Conservation (phyloP, 1,139 yeast genomes). For the Debaryomyces sp. region DNA sequence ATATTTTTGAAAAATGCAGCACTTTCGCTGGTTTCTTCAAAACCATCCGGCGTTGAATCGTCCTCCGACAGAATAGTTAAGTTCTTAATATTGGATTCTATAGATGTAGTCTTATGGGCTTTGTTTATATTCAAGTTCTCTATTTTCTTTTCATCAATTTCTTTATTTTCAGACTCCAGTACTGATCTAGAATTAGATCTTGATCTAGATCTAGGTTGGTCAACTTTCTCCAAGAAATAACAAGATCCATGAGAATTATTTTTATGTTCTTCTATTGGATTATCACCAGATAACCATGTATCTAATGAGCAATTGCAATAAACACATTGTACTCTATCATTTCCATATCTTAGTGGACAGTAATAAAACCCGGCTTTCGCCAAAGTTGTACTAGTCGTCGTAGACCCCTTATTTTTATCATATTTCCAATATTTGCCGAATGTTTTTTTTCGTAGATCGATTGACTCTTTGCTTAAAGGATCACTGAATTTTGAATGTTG, state of each 20-base stretch:
- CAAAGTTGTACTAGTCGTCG: slow-evolving; percentile 43
- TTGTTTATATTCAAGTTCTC: not conserved
- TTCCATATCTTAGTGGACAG: slow-evolving; percentile 45
- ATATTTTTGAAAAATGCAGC: not conserved
- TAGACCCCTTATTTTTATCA: slow-evolving; percentile 34
- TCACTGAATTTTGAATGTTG: slow-evolving; percentile 26
- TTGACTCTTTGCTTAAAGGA: slow-evolving; percentile 31
- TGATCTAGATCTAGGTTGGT: slow-evolving; percentile 1
- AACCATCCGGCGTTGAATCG: not conserved
- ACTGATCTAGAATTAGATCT: slow-evolving; percentile 5
- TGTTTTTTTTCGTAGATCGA: slow-evolving; percentile 50
- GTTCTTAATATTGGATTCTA: not conserved
- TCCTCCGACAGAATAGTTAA: not conserved
- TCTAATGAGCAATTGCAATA: slow-evolving; percentile 71
- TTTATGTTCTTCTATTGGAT: slow-evolving; percentile 58
- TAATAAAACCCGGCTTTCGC: slow-evolving; percentile 59
- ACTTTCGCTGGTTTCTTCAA: not conserved
- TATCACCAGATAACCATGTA: slow-evolving; percentile 73
- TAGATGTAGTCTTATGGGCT: not conserved
- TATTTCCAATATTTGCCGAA: slow-evolving; percentile 60
- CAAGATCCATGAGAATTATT: slow-evolving; percentile 49
- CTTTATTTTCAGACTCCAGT: not conserved
- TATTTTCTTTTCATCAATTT: not conserved
- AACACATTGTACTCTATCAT: slow-evolving; percentile 71
- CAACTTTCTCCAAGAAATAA: slow-evolving; percentile 36